A percentile compares a stretch with the other conserved stretches of the same genome.
phyloP scores from a whole-genome alignment of 306 rosid genomes.

The Cicer pinnatifidum region DNA sequence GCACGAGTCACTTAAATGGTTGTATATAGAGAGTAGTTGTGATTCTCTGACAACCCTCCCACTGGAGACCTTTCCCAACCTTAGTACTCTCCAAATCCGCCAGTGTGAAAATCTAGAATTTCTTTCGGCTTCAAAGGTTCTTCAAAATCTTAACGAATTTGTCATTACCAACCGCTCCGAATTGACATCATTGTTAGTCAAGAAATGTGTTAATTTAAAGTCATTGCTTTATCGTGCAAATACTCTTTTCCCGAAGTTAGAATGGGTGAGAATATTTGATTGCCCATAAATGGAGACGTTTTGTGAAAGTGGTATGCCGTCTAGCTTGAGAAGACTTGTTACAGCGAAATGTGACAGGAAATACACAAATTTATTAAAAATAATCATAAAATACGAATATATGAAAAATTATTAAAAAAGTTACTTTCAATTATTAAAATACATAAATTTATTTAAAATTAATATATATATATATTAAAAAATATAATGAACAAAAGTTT shows the following conservation, averaged over 20 bases:
- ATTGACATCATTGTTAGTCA: background rate
- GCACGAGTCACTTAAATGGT: background rate
- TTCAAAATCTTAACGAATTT: background rate
- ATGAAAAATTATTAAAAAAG: too few species aligned
- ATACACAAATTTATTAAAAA: too few species aligned
- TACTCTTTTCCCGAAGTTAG: conserved; percentile 16
- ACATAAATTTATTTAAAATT: too few species aligned
- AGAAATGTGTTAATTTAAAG: background rate
- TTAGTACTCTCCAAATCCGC: rapidly evolving
- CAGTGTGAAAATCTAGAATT: conserved; percentile 4
- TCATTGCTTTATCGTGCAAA: conserved; percentile 7
- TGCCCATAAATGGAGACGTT: conserved; percentile 16
- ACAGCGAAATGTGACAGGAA: background rate
- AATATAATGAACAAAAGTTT: too few species aligned
- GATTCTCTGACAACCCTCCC: background rate
- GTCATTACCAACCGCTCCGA: rapidly evolving
- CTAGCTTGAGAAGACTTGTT: background rate
- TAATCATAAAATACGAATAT: too few species aligned
- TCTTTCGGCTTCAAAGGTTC: background rate
- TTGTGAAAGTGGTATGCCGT: conserved; percentile 11
- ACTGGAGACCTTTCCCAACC: conserved; percentile 15
- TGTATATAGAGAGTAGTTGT: background rate
- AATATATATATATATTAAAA: too few species aligned
- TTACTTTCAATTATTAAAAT: too few species aligned
- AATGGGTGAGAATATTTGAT: rapidly evolving